Percentiles rank a stretch among this genome's conserved stretches.
These are phyloP conservation scores for Cystofilobasidium capitatum DNA, from an alignment of 768 basidiomycete species.

Conservation along the genomic window DNA sequence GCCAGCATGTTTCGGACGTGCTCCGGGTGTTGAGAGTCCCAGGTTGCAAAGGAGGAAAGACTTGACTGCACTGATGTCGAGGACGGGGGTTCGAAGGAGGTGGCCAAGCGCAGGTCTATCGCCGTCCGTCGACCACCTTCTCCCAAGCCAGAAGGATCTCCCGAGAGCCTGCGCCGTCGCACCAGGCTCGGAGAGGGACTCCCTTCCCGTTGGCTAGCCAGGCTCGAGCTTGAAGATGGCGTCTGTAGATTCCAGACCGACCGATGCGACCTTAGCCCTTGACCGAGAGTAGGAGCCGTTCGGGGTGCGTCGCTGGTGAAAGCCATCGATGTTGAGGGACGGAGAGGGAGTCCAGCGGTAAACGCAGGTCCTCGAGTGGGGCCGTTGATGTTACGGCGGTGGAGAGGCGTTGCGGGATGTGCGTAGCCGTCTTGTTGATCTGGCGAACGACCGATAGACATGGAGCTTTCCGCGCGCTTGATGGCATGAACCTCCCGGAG, in stretches of 20 bases:
- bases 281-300: not conserved
- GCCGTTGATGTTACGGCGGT: not conserved
- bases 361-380: not conserved
- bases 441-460: not conserved
- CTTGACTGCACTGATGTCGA: not conserved
- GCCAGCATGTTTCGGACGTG: not conserved
- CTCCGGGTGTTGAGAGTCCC: not conserved
- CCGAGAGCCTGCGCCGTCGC: not conserved
- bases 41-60: not conserved
- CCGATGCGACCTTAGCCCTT: not conserved
- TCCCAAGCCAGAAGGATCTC: not conserved
- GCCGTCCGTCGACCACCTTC: not conserved
- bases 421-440: not conserved
- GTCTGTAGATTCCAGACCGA: not conserved
- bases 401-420: not conserved
- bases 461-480: conserved; percentile 9
- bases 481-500: conserved; percentile 3
- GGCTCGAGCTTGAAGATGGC: not conserved
- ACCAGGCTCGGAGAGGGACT: not conserved
- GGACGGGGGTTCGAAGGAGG: not conserved
- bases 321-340: not conserved
- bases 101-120: not conserved
- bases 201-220: not conserved
- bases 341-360: not conserved
- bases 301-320: not conserved